These are phyloP conservation scores for Phytophthora podocarpi DNA, from an alignment of 352 stramenopile genomes.

Conservation along the genomic window DNA sequence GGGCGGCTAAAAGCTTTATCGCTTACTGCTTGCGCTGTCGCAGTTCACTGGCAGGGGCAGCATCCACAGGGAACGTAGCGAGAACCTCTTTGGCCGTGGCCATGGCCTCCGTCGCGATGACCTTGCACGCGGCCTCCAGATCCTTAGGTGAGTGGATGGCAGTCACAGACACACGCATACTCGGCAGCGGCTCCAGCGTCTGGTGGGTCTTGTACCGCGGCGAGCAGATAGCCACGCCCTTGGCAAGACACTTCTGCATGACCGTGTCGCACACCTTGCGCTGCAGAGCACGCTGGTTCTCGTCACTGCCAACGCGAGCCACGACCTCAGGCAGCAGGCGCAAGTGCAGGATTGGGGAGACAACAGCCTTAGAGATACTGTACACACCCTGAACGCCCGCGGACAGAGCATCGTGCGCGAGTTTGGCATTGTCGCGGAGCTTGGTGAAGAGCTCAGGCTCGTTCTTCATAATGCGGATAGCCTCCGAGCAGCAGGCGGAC, in stretches of 20 bases:
- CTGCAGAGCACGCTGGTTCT: conserved; percentile 54
- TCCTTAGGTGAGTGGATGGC: conserved; percentile 69
- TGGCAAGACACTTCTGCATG: conserved; percentile 63
- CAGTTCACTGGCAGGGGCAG: conserved; percentile 29
- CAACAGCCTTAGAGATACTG: conserved; percentile 57
- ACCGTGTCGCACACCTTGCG: conserved; percentile 68
- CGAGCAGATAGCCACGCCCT: conserved; percentile 75
- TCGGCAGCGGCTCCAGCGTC: conserved; percentile 63
- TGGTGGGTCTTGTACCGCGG: conserved; percentile 76
- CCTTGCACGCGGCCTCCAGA: conserved; percentile 56
- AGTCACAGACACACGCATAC: conserved; percentile 77
- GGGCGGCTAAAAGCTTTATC: neutral
- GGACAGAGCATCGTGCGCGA: conserved; percentile 62
- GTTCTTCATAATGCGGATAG: conserved; percentile 85
- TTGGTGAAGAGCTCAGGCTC: conserved; percentile 78
- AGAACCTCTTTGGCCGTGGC: conserved; percentile 54
- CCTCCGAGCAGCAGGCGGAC: conserved; percentile 84
- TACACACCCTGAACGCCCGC: conserved; percentile 44
- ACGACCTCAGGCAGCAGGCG: conserved; percentile 56
- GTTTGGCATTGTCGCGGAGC: conserved; percentile 66
- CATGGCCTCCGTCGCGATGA: conserved; percentile 63
- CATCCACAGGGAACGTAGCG: conserved; percentile 33
- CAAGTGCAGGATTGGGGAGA: conserved; percentile 79
- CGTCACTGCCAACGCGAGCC: conserved; percentile 41
- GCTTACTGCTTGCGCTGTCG: conserved; percentile 49